These are phyloP conservation scores for Evansstolkia leycettana DNA, from an alignment of 495 filamentous ascomycete genomes.

Conservation along the genomic window DNA sequence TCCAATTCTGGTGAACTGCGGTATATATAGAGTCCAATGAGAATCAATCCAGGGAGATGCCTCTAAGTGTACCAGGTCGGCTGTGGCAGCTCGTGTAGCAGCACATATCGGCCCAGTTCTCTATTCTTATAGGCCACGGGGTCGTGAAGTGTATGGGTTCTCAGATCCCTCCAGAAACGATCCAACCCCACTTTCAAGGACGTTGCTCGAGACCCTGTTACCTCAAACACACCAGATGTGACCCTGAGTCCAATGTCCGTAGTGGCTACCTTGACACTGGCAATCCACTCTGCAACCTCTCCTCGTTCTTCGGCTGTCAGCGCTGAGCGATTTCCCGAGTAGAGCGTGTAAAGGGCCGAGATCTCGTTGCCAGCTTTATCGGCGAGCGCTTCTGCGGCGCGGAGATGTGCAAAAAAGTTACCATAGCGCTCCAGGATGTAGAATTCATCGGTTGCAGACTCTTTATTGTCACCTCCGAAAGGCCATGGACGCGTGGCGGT, in stretches of 20 bases:
- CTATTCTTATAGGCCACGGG: slow-evolving; percentile 49
- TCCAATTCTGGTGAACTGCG: too few species aligned
- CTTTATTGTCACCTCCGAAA: slow-evolving; percentile 42
- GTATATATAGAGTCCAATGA: too few species aligned
- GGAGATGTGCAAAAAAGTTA: slow-evolving; percentile 44
- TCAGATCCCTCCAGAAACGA: slow-evolving; percentile 46
- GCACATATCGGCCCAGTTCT: slow-evolving; percentile 40
- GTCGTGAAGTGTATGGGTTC: slow-evolving; percentile 52
- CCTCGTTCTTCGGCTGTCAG: slow-evolving; percentile 37
- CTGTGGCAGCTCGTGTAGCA: slow-evolving; percentile 39
- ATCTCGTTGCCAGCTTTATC: slow-evolving; percentile 37
- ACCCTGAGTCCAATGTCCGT: slow-evolving; percentile 45
- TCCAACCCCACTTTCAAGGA: slow-evolving; percentile 41
- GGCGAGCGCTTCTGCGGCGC: slow-evolving; percentile 41
- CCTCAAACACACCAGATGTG: slow-evolving; percentile 46
- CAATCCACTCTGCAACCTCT: slow-evolving; percentile 46
- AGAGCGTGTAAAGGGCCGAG: slow-evolving; percentile 25
- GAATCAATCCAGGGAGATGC: too few species aligned
- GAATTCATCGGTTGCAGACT: slow-evolving; percentile 42
- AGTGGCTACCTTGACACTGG: slow-evolving; percentile 44
- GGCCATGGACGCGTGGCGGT: slow-evolving; percentile 45
- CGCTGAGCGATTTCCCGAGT: slow-evolving; percentile 17
- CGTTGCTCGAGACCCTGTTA: slow-evolving; percentile 43
- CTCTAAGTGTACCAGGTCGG: slow-evolving; percentile 51
- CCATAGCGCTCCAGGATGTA: slow-evolving; percentile 51